Evolutionary conservation across 2,329 filamentous ascomycete genomes (phyloP).

Genomic region (Cladosporium cucumerinum): DNA sequence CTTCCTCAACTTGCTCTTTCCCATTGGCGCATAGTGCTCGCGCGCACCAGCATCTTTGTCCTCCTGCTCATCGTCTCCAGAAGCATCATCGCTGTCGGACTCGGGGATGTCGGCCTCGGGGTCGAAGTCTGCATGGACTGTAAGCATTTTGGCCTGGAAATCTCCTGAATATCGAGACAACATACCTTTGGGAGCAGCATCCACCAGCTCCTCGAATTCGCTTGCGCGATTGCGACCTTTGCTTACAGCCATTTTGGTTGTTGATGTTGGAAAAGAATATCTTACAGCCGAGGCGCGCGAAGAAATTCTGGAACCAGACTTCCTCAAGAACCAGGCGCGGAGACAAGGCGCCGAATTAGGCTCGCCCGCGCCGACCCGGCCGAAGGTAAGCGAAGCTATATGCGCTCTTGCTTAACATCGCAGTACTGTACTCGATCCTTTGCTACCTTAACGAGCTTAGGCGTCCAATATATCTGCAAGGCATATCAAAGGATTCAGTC

Average conservation of each 20-base stretch:
- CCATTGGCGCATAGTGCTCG: constrained; percentile 81
- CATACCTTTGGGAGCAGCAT: constrained; percentile 31
- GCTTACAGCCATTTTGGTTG: constrained; percentile 26
- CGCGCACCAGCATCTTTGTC: constrained; percentile 57
- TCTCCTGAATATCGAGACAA: neutral
- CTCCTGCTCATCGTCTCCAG: constrained; percentile 38
- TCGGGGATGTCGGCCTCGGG: constrained; percentile 60
- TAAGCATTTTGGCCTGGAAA: constrained; percentile 8
- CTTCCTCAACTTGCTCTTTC: constrained; percentile 79
- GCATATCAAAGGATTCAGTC: neutral
- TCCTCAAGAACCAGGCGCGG: neutral
- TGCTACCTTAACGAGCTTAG: neutral
- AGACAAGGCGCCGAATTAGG: neutral
- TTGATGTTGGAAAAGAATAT: neutral
- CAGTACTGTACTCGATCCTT: neutral
- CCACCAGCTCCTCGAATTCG: constrained; percentile 30
- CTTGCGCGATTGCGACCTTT: constrained; percentile 28
- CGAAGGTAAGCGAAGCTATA: neutral
- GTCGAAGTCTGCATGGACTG: constrained; percentile 64
- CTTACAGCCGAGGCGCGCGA: constrained; percentile 2
- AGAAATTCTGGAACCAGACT: constrained; percentile 7
- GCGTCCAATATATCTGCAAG: neutral
- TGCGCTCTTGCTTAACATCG: neutral
- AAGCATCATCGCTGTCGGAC: constrained; percentile 53
- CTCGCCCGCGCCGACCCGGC: neutral